Evolutionary conservation across 2,329 filamentous ascomycete genomes (phyloP).

Genomic region (Neonectria sp.): DNA sequence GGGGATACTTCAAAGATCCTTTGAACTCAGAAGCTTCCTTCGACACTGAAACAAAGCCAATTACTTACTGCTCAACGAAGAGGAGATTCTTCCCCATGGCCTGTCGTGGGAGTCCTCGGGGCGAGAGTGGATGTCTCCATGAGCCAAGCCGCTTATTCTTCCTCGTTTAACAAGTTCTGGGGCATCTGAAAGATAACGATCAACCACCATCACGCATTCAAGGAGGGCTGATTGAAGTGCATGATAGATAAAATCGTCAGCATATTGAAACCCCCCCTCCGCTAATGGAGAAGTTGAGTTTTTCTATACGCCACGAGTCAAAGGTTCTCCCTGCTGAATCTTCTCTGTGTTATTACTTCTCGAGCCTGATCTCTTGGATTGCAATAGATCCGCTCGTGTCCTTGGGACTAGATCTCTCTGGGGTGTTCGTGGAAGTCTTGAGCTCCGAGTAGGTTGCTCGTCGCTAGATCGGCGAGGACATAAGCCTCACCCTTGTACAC

Average conservation of each 20-base stretch:
- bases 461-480: conserved; percentile 57
- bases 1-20: too few relatives aligned
- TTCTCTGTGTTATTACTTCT: conserved; percentile 55
- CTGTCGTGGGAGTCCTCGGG: not conserved
- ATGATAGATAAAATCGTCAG: too few relatives aligned
- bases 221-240: too few relatives aligned
- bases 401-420: conserved; percentile 58
- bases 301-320: conserved; percentile 3
- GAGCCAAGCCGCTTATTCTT: not conserved
- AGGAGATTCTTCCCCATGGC: not conserved
- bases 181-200: not conserved
- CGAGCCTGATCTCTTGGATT: conserved; percentile 76
- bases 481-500: conserved; percentile 55
- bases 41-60: too few relatives aligned
- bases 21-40: too few relatives aligned
- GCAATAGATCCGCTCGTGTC: conserved; percentile 70
- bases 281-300: not conserved
- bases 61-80: not conserved
- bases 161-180: not conserved
- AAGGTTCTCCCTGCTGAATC: conserved; percentile 39
- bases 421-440: conserved; percentile 64
- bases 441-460: conserved; percentile 63
- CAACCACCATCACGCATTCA: not conserved
- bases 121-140: not conserved
- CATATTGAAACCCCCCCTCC: not conserved